phyloP scores from a whole-genome alignment of 2,329 filamentous ascomycete genomes.

The Alternaria metachromatica region DNA sequence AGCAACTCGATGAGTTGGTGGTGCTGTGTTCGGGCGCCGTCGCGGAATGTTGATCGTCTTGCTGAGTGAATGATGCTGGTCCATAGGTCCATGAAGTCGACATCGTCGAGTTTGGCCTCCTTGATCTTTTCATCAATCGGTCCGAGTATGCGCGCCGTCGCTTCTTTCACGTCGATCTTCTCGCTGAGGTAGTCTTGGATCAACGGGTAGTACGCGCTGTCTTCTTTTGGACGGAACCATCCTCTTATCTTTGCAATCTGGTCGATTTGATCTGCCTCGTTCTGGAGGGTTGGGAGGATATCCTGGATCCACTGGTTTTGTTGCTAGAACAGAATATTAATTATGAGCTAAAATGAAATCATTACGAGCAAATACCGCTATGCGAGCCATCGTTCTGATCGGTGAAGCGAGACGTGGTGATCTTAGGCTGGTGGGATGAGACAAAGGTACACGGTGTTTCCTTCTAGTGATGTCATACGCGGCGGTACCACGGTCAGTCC shows the following conservation, averaged over 20 bases:
- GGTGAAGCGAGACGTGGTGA: background rate
- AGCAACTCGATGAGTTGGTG: constrained; percentile 30
- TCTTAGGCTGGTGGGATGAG: background rate
- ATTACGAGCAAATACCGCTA: constrained; percentile 7
- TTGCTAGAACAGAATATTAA: constrained; percentile 17
- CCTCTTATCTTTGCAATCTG: constrained; percentile 36
- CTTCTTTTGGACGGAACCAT: constrained; percentile 37
- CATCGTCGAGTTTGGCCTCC: constrained; percentile 21
- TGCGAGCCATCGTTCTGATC: constrained; percentile 11
- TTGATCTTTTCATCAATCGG: constrained; percentile 38
- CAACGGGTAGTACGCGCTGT: constrained; percentile 28
- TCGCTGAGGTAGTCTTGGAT: constrained; percentile 34
- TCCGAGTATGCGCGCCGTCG: constrained; percentile 23
- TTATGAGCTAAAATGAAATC: background rate
- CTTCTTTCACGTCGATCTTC: constrained; percentile 19
- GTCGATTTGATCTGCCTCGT: constrained; percentile 34
- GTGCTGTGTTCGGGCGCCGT: constrained; percentile 12
- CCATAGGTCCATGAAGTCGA: constrained; percentile 35
- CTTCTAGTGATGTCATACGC: constrained; percentile 11
- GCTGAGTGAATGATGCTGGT: constrained; percentile 42
- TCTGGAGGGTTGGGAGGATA: constrained; percentile 20
- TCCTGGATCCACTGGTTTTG: constrained; percentile 27
- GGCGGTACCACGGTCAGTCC: background rate
- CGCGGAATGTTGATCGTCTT: constrained; percentile 27
- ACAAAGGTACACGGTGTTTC: background rate